Evolutionary conservation across 2,329 filamentous ascomycete species (phyloP), one percentile per base, ranked within the genome.

Genomic region (Xylariaceae sp.): DNA sequence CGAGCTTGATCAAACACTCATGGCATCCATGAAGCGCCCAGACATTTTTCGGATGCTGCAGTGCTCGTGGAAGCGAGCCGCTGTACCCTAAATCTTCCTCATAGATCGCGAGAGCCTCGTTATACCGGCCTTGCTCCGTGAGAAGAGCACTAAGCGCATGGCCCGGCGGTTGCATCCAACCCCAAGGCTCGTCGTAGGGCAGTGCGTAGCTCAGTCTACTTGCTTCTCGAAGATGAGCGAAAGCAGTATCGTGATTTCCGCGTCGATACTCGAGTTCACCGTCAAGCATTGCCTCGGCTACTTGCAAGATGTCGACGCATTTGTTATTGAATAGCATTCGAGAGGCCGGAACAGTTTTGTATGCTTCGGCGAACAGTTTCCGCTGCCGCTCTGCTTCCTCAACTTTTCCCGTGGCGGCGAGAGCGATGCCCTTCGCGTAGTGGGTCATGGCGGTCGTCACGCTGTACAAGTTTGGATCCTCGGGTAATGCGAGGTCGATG

Each of bases 1-100:
- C 85, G 12, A 88, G 69, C 58, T 76, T 82, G 3, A 79, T 62
- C 45, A 92, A 69, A 67, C 89, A 90, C 73, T 92, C 89, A 61
- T 90, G 82, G 62, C 86, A 88, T 0, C 89, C 90, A 64, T 90
- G 87, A 59, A 92, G 71, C 4, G 88, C 82, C 90, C 89, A 92
- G 0, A 92, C 84, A 62, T 93, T 92, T 45, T 87, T 87, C 6
- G 83, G 87, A 71, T 92, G 89, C 60, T 84, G 83, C 46, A 85
- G 76, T 1, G 87, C 82, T 17, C 89, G 78, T 0, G 88, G 86
- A 2, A 91, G 71, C 1, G 79, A 82, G n/a, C 79, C 75, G 53
- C 82, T 79, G 12, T 87, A 66, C 0, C 87, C 87, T 12, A 90
- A 69, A 65, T 90, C 87, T 0, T 84, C 85, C 17, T 73, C 75